Base-by-base conservation (phyloP, 2,329 filamentous ascomycete species). In the Coniochaeta hoffmannii region DNA sequence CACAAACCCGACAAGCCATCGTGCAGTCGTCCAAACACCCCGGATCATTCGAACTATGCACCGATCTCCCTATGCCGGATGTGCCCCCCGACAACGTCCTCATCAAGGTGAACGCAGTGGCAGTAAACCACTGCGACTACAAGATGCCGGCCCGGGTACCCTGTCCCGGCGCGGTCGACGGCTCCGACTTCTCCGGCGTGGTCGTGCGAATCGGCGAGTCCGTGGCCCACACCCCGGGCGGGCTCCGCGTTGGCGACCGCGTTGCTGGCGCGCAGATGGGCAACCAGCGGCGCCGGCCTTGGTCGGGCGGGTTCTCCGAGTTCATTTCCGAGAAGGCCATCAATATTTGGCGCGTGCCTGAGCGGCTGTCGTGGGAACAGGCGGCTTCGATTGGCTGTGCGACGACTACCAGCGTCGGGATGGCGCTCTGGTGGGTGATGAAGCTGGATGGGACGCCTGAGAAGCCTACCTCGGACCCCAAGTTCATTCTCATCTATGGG, bases 101-200 rank as follows among this genome's bases (percentile, higher is more conserved):
- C 22, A 54, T 65, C 50, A 55, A 59, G 30, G 56, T 56, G 30
- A 36, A 35, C 2, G 61, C 64, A 4, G 63, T 69, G 2, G 65
- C 62, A 2, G 28, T 70, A 26, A 69, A 69, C 58, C 68, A 62
- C 5, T 57, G 55, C 55, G 67, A 70, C 58, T 60, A 54, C 55
- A 69, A 70, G 55, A 68, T 68, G 64, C 51, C 55, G 1, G 56
- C 51, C 4, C 35, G 34, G 2, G 61, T 65, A 24, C 61, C 59
- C 1, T 53, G 24, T 1, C 59, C 61, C 1, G 65, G 64, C 15
- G 59, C 61, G 28, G 55, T 62, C 12, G 54, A 53, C 52, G 69
- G 69, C 12, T 63, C 61, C 50, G 69, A 71, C 53, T 68, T 67
- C 28, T 59, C 64, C 4, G 69, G 68, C 7, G 51, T 55, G 9